A percentile compares a stretch with the other conserved stretches of the same genome.
phyloP scores from a whole-genome alignment of 2,329 filamentous ascomycete species.

The Penicillium concentricum region DNA sequence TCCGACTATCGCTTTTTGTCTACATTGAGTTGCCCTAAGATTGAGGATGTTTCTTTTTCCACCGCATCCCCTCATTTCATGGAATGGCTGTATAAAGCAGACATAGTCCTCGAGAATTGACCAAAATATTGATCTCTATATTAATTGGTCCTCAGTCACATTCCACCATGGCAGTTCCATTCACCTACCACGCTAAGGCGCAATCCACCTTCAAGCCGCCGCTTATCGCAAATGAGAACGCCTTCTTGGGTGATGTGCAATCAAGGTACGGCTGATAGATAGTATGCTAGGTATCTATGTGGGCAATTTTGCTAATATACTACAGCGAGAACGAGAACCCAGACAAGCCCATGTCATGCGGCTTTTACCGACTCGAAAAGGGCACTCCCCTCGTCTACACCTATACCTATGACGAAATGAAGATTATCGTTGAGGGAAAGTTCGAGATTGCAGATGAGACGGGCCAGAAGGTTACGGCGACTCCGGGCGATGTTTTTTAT shows the following conservation, averaged over 20 bases:
- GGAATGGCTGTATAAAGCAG: constrained; percentile 5
- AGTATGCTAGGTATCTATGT: too few species aligned
- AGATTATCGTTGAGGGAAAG: constrained; percentile 68
- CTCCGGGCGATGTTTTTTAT: constrained; percentile 65
- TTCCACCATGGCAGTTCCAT: constrained; percentile 36
- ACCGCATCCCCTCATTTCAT: constrained; percentile 8
- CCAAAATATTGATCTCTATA: not conserved
- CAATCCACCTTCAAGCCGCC: constrained; percentile 63
- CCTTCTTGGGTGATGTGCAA: constrained; percentile 63
- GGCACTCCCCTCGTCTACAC: constrained; percentile 66
- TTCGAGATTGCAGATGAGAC: constrained; percentile 65
- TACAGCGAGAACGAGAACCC: constrained; percentile 54
- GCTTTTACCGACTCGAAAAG: constrained; percentile 67
- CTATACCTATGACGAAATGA: constrained; percentile 72
- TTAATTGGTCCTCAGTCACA: not conserved
- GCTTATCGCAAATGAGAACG: constrained; percentile 66
- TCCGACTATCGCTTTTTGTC: constrained; percentile 4
- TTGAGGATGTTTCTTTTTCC: not conserved
- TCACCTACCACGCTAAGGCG: constrained; percentile 58
- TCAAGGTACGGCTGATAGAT: constrained; percentile 44
- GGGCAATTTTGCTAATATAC: not conserved
- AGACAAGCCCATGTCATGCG: constrained; percentile 60
- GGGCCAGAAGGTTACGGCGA: constrained; percentile 59
- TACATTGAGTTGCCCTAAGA: not conserved
- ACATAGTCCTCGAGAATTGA: not conserved